Base-by-base conservation (phyloP, 139 green algal genomes). In the Closterium sp. region DNA sequence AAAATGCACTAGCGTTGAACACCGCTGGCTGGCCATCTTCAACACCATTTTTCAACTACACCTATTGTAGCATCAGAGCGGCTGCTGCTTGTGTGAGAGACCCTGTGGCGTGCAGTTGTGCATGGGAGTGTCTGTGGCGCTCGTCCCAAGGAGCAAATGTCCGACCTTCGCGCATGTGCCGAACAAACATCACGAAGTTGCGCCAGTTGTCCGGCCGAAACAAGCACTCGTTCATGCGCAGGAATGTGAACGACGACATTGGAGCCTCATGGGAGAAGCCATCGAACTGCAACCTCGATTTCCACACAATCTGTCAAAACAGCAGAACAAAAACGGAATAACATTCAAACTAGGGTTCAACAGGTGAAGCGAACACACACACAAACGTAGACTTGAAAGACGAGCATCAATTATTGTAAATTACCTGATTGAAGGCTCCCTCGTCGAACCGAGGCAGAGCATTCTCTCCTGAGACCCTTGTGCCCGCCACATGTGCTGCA, bases 381-480 rank as follows among this genome's bases (percentile, higher is more conserved):
- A 70, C 17, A 70, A 70, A 70, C 17, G 11, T 70, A 10, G 50
- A 19, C 19, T 70, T 19, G 50, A 70, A 70, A 21, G 50, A 17
- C 19, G 6, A 42, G 34, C 50, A 70, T 70, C 50, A 70, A 17
- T 70, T 70, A 19, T 24, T 21, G 50, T 10, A 70, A 42, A 70
- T 24, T 42, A 97, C 97, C 70, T 94, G 93, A 27, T 91, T 85
- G 34, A 89, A 89, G 11, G 88, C 88, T 29, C 9, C 31, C 73
- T 87, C 50, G 91, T 95, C 93, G 94, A 99, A 99, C 50, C 98
- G 96, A 96, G 98, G 97, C 94, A 99, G 95, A 31, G 98, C 98
- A 92, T 99, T 99, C 95, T 99, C 98, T 84, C 98, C 98, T 22
- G 96, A 95, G 87, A 99, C 91, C 1, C 96, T 96, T 31, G 99